Base-by-base conservation (phyloP, 768 basidiomycete genomes). In the Mrakia hoshinonis region DNA sequence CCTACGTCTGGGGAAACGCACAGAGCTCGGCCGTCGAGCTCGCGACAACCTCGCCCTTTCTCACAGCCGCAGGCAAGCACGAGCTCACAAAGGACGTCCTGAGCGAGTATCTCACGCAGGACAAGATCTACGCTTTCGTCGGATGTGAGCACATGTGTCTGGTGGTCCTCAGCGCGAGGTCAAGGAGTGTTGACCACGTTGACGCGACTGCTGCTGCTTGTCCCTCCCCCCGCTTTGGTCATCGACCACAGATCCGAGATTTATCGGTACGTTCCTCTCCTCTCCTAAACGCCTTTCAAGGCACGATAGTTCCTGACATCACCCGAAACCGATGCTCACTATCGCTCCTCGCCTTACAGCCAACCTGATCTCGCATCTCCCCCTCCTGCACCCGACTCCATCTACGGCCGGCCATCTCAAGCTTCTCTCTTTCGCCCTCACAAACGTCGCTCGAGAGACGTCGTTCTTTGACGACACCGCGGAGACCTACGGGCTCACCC, bases 51-150 rank as follows among this genome's bases (percentile, higher is more conserved):
- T 86, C 88, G 67, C 77, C 83, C 0, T 90, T 90, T 78, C 83
- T 91, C n/a, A 74, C 76, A 2, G 79, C 83, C 22, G 87, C 87
- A 0, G 86, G 86, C 3, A 76, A 82, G 3, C 82, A 85, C 18
- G 81, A 82, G 3, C 82, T 90, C 24, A 79, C 82, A 9, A 70
- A 81, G 15, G 72, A 79, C 0, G 81, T 82, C 31, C 84, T 90
- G 20, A 81, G 83, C 0, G 80, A 86, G 61, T 90, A 86, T 84
- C 84, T 90, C 70, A 83, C 84, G 18, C 89, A 90, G 74, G 89
- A 90, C 77, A 84, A 85, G 63, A 84, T 87, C 68, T 90, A 90
- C 77, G 89, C 88, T 38, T 85, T 85, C 0, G 85, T 87, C 68
- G 89, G 87, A 1, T 90, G 63, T 70, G 31, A 51, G 69, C 29